Percentiles rank a stretch among this genome's conserved stretches.
Evolutionary conservation across 2,329 filamentous ascomycete species (phyloP).

Genomic region (Podosphaera fusca): DNA sequence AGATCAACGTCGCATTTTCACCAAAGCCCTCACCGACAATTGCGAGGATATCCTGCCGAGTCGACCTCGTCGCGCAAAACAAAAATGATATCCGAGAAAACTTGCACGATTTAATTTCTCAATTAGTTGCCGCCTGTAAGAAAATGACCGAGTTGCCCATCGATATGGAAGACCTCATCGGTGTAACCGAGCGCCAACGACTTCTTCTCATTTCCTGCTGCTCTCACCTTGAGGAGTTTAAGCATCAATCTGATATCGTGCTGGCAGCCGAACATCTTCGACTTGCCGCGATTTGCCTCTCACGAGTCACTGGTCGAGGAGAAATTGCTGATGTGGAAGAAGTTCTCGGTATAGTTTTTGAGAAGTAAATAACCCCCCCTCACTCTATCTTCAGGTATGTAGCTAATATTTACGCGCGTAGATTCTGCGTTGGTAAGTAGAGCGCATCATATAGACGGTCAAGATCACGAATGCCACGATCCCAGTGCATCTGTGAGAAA

Average conservation of each 20-base stretch:
- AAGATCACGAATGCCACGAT: neutral
- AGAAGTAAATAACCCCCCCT: conserved; percentile 37
- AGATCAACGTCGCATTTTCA: conserved; percentile 12
- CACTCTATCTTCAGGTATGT: neutral
- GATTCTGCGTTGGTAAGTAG: conserved; percentile 16
- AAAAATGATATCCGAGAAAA: conserved; percentile 31
- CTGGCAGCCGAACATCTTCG: conserved; percentile 76
- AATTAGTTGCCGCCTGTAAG: conserved; percentile 44
- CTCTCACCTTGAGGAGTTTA: conserved; percentile 48
- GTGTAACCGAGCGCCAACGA: conserved; percentile 75
- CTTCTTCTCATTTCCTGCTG: conserved; percentile 57
- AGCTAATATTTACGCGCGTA: conserved; percentile 2
- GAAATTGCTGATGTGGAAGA: conserved; percentile 83
- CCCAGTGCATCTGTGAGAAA: too few species aligned
- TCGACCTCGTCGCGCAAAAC: conserved; percentile 16
- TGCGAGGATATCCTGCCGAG: conserved; percentile 50
- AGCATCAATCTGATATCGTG: conserved; percentile 57
- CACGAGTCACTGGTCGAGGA: conserved; percentile 68
- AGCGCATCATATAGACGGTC: neutral
- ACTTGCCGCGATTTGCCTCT: conserved; percentile 55
- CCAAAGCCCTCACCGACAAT: conserved; percentile 15
- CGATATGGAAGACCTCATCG: conserved; percentile 62
- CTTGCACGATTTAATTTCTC: conserved; percentile 39
- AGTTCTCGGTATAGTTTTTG: conserved; percentile 87
- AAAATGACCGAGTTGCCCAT: conserved; percentile 46